Base-by-base conservation (phyloP, 2,329 filamentous ascomycete species). In the Westerdykella ornata region DNA sequence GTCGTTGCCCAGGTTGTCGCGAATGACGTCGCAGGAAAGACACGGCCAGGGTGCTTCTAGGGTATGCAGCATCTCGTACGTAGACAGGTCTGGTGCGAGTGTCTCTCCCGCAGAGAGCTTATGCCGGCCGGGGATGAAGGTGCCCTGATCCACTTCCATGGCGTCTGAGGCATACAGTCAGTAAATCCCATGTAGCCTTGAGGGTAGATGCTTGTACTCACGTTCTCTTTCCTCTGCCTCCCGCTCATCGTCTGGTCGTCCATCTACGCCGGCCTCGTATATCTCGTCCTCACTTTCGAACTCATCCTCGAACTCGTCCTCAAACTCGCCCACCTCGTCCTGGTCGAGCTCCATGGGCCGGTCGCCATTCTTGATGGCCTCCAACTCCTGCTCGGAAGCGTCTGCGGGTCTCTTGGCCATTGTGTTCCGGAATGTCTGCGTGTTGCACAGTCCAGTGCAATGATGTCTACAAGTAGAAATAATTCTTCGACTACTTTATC, bases 51-150 rank as follows among this genome's bases (percentile, higher is more conserved):
- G 88, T 6, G 89, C 89, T 67, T 85, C 92, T 49, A 98, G 78
- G 47, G 81, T 88, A 73, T 98, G 92, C 45, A 98, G 80, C 88
- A 98, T 94, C 65, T 96, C 85, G 72, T 98, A 98, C 5, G 90
- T 90, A n/a, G 85, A 87, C 44, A 86, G 76, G 68, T 98, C 92
- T 12, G 92, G 90, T 3, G 88, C 81, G 42, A 98, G 77, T 4
- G 88, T 89, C 73, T 97, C 88, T 56, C 88, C 90, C 11, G 88
- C 82, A 50, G 88, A 87, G 49, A 97, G 78, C 71, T 92, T 90
- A 66, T 88, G 88, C 59, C 92, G 81, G 49, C 92, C 92, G 52
- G 94, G 88, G 57, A 98, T 96, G 68, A 97, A 98, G 31, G 88
- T 94, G 65, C 85, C 83, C 60, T 90, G 85, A 68, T 97, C 90